Base-by-base conservation (phyloP, 2,329 filamentous ascomycete species). In the Paecilomyces sp. region DNA sequence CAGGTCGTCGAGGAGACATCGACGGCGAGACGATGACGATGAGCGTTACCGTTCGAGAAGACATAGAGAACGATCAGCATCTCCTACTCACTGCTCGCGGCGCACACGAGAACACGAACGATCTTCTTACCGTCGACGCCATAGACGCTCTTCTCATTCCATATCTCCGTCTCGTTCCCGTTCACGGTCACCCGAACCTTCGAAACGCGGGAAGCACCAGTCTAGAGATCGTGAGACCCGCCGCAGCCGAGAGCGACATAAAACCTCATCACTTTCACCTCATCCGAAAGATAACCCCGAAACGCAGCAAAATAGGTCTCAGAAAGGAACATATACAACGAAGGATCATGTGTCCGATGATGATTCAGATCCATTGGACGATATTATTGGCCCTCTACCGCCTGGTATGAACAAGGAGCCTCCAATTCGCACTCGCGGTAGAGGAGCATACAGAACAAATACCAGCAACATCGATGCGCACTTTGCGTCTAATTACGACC, bases 401-500 rank as follows among this genome's bases (percentile, higher is more conserved):
- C 86, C 87, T 1, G 67, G 66, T 28, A 51, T 60, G 30, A 30
- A 81, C 81, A 36, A 67, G 70, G 33, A 64, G 65, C 71, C 78
- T 3, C 73, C 70, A 31, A 69, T 85, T 33, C 82, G 77, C 58
- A 77, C 80, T n/a, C 86, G 90, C 30, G 91, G 91, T 9, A 85
- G 91, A 47, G 91, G 91, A 41, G 84, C 84, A 13, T 80, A 84
- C 47, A 77, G 70, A 52, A 77, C 82, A 3, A 82, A 82, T 1
- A 74, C 78, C 4, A 87, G 86, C 28, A 86, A 84, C 9, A 95
- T 97, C 64, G 92, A 97, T 69, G 80, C 83, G 25, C 90, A 90
- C 57, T 97, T 97, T 72, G 87, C 88, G 0, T 78, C 85, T 1
- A 82, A 74, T 18, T 88, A 88, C 66, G 79, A 88, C 62, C 85